A percentile compares a stretch with the other conserved stretches of the same genome.
Conservation (phyloP, 495 filamentous ascomycete genomes). For the Tuber umbilicatum region DNA sequence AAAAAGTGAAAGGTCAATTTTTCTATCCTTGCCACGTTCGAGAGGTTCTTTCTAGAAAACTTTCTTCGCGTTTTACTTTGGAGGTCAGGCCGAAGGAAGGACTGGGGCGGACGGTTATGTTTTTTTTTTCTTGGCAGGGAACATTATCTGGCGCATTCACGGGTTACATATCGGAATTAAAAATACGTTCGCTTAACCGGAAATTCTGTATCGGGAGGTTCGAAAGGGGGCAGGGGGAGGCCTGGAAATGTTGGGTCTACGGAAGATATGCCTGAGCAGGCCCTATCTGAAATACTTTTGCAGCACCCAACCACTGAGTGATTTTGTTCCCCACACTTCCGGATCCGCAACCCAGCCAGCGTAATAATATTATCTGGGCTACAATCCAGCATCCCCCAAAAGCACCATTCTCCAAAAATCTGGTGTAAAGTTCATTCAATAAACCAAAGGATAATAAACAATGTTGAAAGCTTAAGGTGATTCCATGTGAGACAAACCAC, state of each 20-base stretch:
- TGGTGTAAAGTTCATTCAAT: background rate
- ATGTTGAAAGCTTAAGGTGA: background rate
- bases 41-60: slow-evolving; percentile 1
- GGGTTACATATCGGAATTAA: background rate
- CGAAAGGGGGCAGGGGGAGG: background rate
- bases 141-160: slow-evolving; percentile 1
- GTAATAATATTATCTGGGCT: background rate
- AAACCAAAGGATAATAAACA: background rate
- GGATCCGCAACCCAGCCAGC: background rate
- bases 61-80: background rate
- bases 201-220: background rate
- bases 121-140: background rate
- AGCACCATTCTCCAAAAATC: background rate
- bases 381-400: background rate
- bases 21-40: slow-evolving; percentile 11
- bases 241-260: background rate
- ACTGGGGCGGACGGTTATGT: background rate
- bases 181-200: background rate
- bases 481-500: background rate
- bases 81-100: background rate
- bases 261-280: background rate
- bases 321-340: background rate
- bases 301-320: background rate
- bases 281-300: background rate
- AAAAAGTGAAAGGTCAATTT: slow-evolving; percentile 27